Base-by-base conservation (phyloP, 2,329 filamentous ascomycete genomes). In the Phaeoacremonium minimum region DNA sequence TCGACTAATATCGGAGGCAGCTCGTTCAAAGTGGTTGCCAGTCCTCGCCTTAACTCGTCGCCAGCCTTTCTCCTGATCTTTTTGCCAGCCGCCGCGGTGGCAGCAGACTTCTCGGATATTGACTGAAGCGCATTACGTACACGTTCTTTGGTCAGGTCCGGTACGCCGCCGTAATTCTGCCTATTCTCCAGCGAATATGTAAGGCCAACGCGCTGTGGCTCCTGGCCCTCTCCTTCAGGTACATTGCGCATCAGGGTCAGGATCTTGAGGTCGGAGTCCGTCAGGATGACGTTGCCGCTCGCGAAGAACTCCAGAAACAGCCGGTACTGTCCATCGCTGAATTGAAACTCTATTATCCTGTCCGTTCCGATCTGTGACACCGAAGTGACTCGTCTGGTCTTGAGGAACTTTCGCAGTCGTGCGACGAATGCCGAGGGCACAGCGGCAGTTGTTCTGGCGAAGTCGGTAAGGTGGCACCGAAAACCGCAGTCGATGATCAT, bases 221-320 rank as follows among this genome's bases (percentile, higher is more conserved):
- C 90, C 52, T 95, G 84, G n/a, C 85, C 85, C 35, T 85, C 83
- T 3, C 84, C 85, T 49, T 89, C 86, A 5, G 79, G 69, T 2
- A 97, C 91, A 45, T 85, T 83, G 37, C 93, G 80, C 47, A 93
- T 69, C 15, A 98, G 65, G 0, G 85, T 80, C 22, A 97, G 59
- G 37, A 97, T 90, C 44, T 84, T 93, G 35, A 90, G 68, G 16
- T 94, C 83, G 34, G 73, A 75, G 55, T 97, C 89, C 4, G 93
- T 95, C 36, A 98, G 71, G 43, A 98, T 87, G 42, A 98, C 83
- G 56, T 98, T 98, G 31, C 93, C 93, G 35, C 87, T 86, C 60
- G 93, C 91, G 57, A 95, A 98, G 66, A 98, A 98, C 63, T 98
- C 93, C 18, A 98, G 68, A 56, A 88, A 96, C 15, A 98, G 61